A percentile compares a stretch with the other conserved stretches of the same genome.
Evolutionary conservation across 192 early-diverging fungal species (phyloP).

Genomic region (Podila epigama): DNA sequence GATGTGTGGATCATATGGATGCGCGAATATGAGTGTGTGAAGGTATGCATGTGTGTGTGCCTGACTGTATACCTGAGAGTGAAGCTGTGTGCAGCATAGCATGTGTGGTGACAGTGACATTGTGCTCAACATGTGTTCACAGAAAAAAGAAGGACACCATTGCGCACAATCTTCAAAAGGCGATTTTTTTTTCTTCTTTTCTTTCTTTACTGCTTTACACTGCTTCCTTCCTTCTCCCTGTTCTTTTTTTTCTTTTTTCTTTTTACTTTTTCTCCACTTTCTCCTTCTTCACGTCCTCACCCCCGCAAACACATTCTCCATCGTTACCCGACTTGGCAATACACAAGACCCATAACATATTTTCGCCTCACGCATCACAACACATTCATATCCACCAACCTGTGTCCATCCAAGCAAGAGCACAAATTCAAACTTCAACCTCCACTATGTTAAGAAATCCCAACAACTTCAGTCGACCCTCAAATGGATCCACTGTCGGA

Average conservation of each 20-base stretch:
- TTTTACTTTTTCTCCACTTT: background rate
- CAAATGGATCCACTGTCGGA: background rate
- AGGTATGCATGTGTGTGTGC: no score
- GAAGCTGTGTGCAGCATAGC: no score
- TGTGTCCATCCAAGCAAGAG: background rate
- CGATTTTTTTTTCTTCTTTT: background rate
- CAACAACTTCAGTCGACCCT: background rate
- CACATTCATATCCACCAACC: background rate
- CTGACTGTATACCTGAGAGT: no score
- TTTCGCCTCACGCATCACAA: background rate
- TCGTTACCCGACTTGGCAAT: background rate
- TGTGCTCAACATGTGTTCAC: no score
- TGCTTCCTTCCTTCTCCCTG: background rate
- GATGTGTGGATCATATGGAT: no score
- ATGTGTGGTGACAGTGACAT: no score
- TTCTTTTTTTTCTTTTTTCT: background rate
- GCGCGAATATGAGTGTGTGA: no score
- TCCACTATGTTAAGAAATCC: background rate
- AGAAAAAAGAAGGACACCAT: no score
- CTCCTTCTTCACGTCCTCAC: background rate
- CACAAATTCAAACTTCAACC: background rate
- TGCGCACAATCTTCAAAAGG: background rate
- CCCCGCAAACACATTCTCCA: background rate
- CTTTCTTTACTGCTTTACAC: background rate
- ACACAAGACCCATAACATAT: background rate